Evolutionary conservation across 352 stramenopile genomes (phyloP).

Genomic region (Peronospora tabacina): DNA sequence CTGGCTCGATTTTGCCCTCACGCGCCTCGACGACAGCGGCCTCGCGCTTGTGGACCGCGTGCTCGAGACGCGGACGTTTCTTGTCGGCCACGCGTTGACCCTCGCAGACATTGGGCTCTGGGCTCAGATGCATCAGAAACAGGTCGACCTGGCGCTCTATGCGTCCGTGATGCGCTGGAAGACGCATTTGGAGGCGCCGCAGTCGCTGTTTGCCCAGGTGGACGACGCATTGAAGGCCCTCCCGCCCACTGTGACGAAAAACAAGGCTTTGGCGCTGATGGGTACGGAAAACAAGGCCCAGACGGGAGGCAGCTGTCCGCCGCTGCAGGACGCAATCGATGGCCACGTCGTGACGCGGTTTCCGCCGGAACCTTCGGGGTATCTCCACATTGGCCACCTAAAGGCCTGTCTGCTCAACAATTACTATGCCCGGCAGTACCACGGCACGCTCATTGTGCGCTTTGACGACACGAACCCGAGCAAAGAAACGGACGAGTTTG

Average conservation of each 20-base stretch:
- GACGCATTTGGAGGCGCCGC: slow-evolving; percentile 44
- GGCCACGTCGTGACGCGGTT: slow-evolving; percentile 98
- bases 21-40: slow-evolving; percentile 41
- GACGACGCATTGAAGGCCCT: slow-evolving; percentile 46
- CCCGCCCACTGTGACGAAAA: too few relatives aligned
- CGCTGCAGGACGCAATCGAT: slow-evolving; percentile 90
- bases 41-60: slow-evolving; percentile 85
- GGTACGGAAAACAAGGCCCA: too few relatives aligned
- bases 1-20: slow-evolving; percentile 91
- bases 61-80: slow-evolving; percentile 88
- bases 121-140: slow-evolving; percentile 49
- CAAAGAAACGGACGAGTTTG: slow-evolving; percentile 99
- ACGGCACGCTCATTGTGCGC: slow-evolving; percentile 95
- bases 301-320: slow-evolving; percentile 87
- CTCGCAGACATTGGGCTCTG: slow-evolving; percentile 95
- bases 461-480: slow-evolving; percentile 99
- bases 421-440: slow-evolving; percentile 97
- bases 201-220: slow-evolving; percentile 47
- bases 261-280: too few relatives aligned
- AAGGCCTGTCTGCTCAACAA: slow-evolving; percentile 99
- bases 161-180: slow-evolving; percentile 75
- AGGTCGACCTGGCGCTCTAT: slow-evolving; percentile 44
- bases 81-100: slow-evolving; percentile 89
- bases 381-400: slow-evolving; percentile 99
- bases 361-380: slow-evolving; percentile 96